These are phyloP conservation scores for Fraxinus dipetala DNA, from an alignment of 305 asterid genomes.

Conservation along the genomic window DNA sequence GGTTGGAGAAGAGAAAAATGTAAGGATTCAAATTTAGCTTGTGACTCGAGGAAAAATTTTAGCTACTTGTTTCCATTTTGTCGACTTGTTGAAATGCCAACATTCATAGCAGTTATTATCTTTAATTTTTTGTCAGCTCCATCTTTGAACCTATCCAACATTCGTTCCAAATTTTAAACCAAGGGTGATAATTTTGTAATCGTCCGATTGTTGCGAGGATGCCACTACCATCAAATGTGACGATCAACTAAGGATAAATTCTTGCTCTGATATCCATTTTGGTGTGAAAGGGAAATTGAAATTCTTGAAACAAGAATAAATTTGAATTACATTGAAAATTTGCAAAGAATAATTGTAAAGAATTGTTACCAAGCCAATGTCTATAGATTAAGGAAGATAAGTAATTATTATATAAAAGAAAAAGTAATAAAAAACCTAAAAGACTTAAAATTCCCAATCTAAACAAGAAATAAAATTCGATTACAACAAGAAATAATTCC, in stretches of 20 bases:
- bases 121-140: background rate
- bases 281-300: background rate
- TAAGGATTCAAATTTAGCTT: background rate
- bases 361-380: background rate
- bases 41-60: background rate
- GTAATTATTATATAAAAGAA: background rate
- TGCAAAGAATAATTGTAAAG: background rate
- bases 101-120: background rate
- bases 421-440: no score
- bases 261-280: background rate
- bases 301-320: background rate
- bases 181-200: background rate
- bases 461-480: background rate
- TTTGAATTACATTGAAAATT: background rate
- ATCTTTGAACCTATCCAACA: background rate
- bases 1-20: background rate
- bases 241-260: background rate
- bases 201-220: background rate
- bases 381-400: background rate
- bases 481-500: background rate
- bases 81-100: background rate
- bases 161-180: background rate
- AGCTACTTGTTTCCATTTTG: background rate
- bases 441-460: background rate
- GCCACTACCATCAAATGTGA: background rate